Conservation (phyloP, 805 yeast genomes). For the Kuraishia cidri region DNA sequence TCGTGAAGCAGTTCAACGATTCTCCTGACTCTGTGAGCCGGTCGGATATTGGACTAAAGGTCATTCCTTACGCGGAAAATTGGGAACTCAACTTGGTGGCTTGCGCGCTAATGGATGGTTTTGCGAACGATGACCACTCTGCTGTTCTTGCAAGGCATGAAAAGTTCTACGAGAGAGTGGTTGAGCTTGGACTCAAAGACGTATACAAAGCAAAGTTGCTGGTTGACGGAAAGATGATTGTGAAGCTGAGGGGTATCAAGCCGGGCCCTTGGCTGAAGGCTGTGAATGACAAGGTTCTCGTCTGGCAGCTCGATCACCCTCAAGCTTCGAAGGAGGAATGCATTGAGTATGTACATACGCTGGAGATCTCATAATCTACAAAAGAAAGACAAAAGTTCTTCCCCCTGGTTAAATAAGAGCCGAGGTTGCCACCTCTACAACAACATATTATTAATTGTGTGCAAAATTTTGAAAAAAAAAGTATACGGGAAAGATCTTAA, state of each 20-base stretch:
- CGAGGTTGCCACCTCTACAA: no score
- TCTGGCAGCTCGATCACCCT: slow-evolving; percentile 80
- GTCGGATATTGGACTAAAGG: slow-evolving; percentile 50
- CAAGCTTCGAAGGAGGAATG: slow-evolving; percentile 8
- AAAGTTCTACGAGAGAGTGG: slow-evolving; percentile 21
- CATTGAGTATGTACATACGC: neutral
- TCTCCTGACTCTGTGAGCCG: slow-evolving; percentile 21
- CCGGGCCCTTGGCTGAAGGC: slow-evolving; percentile 85
- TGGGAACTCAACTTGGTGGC: slow-evolving; percentile 31
- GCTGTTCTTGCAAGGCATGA: slow-evolving; percentile 19
- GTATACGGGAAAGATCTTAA: slow-evolving; percentile 2
- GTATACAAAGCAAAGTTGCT: slow-evolving; percentile 51
- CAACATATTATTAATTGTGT: neutral
- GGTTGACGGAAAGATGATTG: slow-evolving; percentile 68
- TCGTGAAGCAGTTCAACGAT: slow-evolving; percentile 17
- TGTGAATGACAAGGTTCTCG: slow-evolving; percentile 43
- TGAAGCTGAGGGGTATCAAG: slow-evolving; percentile 39
- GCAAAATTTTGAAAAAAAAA: neutral
- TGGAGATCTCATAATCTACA: no score
- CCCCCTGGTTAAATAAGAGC: no score
- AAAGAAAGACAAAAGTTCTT: no score
- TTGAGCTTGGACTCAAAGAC: slow-evolving; percentile 23
- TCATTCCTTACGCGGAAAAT: slow-evolving; percentile 44
- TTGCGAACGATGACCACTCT: slow-evolving; percentile 8
- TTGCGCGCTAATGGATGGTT: slow-evolving; percentile 10